These are phyloP conservation scores for Colletotrichum sp. DNA, from an alignment of 2,329 filamentous ascomycete genomes.

Conservation along the genomic window DNA sequence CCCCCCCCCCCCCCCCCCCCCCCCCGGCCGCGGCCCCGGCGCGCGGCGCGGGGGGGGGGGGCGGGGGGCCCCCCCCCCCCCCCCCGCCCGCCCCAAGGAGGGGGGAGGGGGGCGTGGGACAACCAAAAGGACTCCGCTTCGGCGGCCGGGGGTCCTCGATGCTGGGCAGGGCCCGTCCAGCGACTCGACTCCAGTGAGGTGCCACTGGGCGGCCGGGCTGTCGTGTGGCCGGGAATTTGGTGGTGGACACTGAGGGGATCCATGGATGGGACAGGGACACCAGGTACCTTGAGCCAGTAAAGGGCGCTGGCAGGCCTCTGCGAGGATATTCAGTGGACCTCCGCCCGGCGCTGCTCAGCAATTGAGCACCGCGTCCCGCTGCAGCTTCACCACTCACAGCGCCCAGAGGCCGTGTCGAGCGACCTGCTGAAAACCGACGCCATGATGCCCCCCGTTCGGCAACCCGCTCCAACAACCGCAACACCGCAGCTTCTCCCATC, in stretches of 20 bases:
- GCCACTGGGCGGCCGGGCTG: background rate
- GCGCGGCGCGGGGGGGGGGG: no score
- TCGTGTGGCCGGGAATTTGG: constrained; percentile 6
- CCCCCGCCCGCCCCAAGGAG: no score
- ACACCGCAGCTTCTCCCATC: background rate
- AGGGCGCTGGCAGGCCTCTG: constrained; percentile 4
- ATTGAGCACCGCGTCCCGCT: background rate
- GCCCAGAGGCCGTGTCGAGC: background rate
- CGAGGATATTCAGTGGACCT: constrained; percentile 15
- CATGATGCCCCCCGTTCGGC: background rate
- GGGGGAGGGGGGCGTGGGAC: background rate
- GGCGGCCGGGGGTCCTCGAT: background rate
- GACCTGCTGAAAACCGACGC: background rate
- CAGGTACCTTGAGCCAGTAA: background rate
- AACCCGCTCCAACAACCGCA: background rate
- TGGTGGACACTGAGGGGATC: background rate
- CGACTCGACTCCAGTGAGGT: background rate
- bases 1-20: no score
- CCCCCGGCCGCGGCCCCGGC: no score
- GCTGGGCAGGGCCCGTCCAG: background rate
- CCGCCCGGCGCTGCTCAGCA: background rate
- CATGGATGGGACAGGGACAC: no score
- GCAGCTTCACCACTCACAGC: constrained; percentile 11
- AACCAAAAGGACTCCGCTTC: background rate
- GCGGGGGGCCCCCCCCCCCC: no score